A percentile compares a stretch with the other conserved stretches of the same genome.
Evolutionary conservation across 345 rosid species (phyloP).

Genomic region (Populus davidiana): DNA sequence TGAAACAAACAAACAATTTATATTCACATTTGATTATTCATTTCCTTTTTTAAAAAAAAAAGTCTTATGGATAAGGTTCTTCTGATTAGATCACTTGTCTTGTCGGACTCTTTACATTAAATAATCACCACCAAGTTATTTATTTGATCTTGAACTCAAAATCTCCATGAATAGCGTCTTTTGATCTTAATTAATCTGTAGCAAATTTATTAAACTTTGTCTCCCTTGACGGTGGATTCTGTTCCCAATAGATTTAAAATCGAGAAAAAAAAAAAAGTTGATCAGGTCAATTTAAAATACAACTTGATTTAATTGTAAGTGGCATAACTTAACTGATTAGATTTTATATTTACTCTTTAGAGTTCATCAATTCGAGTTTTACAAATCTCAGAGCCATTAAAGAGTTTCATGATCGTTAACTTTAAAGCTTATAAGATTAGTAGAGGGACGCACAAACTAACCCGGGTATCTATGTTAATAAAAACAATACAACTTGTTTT

Average conservation of each 20-base stretch:
- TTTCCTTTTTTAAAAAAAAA: background rate
- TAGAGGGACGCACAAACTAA: fast-evolving
- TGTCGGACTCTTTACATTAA: constrained; percentile 2
- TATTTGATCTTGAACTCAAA: background rate
- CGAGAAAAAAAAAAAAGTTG: too few relatives aligned
- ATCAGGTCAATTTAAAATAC: too few relatives aligned
- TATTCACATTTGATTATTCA: too few relatives aligned
- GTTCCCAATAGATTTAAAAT: too few relatives aligned
- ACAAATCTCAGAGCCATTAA: fast-evolving
- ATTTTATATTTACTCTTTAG: fast-evolving
- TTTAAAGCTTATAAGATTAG: fast-evolving
- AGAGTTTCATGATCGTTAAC: fast-evolving
- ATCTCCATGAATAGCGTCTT: background rate
- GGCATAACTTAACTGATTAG: fast-evolving
- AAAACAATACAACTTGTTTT: too few relatives aligned
- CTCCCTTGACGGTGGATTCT: too few relatives aligned
- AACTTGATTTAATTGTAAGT: fast-evolving
- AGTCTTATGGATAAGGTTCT: constrained; percentile 27
- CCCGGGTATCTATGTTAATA: fast-evolving
- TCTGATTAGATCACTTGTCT: background rate
- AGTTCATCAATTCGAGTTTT: fast-evolving
- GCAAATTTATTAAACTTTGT: too few relatives aligned
- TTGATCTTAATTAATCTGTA: too few relatives aligned
- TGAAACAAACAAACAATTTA: background rate
- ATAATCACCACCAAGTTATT: background rate